Conservation (phyloP, 805 yeast species). For the Metschnikowia matae region DNA sequence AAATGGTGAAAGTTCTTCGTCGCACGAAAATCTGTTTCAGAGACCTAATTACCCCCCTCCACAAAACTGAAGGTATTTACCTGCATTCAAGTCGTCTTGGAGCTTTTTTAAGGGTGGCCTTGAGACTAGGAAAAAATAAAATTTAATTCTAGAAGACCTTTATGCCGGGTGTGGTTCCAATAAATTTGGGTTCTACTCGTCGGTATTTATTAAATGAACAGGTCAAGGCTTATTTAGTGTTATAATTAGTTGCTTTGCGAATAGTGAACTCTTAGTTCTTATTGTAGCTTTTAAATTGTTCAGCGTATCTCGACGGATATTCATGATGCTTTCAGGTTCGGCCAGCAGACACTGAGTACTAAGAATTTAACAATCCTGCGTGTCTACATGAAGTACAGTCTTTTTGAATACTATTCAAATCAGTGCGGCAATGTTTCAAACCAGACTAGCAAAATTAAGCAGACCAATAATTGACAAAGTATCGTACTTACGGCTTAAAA, state of each 20-base stretch:
- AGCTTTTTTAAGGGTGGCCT: background rate
- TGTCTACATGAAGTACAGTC: too few relatives aligned
- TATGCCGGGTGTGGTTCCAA: background rate
- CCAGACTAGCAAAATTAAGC: too few relatives aligned
- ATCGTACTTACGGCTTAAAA: too few relatives aligned
- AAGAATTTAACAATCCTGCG: too few relatives aligned
- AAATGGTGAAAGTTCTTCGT: background rate
- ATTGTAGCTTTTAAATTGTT: background rate
- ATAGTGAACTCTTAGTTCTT: background rate
- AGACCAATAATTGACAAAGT: too few relatives aligned
- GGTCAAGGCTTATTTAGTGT: background rate
- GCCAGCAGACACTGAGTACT: background rate
- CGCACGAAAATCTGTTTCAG: background rate
- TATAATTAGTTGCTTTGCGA: background rate
- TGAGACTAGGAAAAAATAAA: background rate
- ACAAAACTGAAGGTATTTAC: background rate
- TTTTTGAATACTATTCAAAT: too few relatives aligned
- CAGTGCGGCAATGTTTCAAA: too few relatives aligned
- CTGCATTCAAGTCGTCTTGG: background rate
- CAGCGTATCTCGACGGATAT: background rate
- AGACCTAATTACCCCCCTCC: slow-evolving; percentile 4
- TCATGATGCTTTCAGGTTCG: background rate
- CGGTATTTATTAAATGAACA: background rate
- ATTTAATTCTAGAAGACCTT: background rate
- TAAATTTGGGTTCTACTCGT: background rate